Base-by-base conservation (phyloP, 1,284 basidiomycete genomes). In the Puccinia horiana region DNA sequence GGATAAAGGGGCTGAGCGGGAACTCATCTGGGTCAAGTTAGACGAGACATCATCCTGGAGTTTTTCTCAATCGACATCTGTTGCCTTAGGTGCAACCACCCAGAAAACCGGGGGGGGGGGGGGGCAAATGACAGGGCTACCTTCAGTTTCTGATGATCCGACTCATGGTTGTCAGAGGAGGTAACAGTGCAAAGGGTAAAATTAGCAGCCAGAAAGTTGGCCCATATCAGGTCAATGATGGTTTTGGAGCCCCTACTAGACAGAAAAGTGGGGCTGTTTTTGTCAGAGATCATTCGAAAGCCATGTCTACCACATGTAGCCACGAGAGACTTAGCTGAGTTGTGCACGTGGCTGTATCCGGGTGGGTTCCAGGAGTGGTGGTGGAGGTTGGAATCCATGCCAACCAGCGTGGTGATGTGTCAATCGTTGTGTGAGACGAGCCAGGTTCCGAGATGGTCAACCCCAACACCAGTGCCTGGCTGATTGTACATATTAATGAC, bases 341-440 rank as follows among this genome's bases (percentile, higher is more conserved):
- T 65, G 26, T 32, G 67, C 12, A 37, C 12, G 49, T 72, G 77
- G 1, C 20, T 3, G 49, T 54, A 80, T 5, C 49, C 40, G 0
- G 67, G 3, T 1, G 44, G 65, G n/a, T 80, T 80, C 67, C 77
- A 80, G 3, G 16, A n/a, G 2, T 14, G 1, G 67, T 80, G 63
- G 49, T 80, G 77, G 26, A 80, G 77, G 20, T 80, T 80, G 0
- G 63, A 35, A n/a, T 80, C 67, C 65, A 80, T 80, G 1, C 5
- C 47, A 14, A 80, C 40, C 0, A 70, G 37, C 2, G 77, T 69
- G 1, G 77, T 32, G 12, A 11, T 54, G 9, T 35, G 11, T 12
- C 37, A 8, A n/a, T 69, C 26, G 16, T 63, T 69, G 18, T 2
- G 0, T 0, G 4, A 1, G 0, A 5, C 20, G 4, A 73, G 29